Base-by-base conservation (phyloP, 31 red algal genomes). In the Asparagopsis taxiformis region DNA sequence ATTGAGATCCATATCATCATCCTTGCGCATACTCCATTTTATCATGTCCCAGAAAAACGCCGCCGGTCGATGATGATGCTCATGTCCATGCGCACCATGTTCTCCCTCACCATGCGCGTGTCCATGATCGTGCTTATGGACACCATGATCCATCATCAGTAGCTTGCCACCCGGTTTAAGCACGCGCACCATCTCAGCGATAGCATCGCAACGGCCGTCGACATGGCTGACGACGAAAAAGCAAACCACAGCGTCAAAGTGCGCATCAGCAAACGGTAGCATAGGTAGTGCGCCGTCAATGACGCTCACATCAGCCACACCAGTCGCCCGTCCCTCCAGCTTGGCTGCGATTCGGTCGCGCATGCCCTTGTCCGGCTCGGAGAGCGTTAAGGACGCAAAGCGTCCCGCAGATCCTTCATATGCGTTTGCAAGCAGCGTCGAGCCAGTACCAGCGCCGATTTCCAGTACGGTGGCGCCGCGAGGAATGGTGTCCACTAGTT, bases 151-250 rank as follows among this genome's bases (percentile, higher is more conserved):
- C 50, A 80, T 80, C 17, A 80, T 51, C 16, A 80, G 28, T 31
- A 80, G 17, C 51, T 39, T 55, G 17, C 77, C 77, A 1, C 77
- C 64, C 8, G 64, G 53, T 21, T 53, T 61, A 1, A 80, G 64
- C 6, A 80, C 55, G 19, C 77, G 19, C 34, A 53, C 62, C 55
- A 80, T 80, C 37, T 80, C 77, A 10, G 24, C 33, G 2, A 70
- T 54, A 2, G 51, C 77, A 4, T 59, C 29, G 16, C 37, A 6
- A n/a, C 77, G 48, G 51, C 62, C 77, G 8, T 24, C 31, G 1
- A 80, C 77, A 50, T 80, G 77, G 32, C 77, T 80, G 35, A 58
- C 37, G 3, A 80, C 77, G 6, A 80, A 60, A 43, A 80, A 80
- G 28, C 38, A 43, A 24, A 80, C 62, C 5, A 80, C 77, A 1